Evolutionary conservation across 2,329 filamentous ascomycete species (phyloP), one percentile per base, ranked within the genome.

Genomic region (Simplicillium sp.): DNA sequence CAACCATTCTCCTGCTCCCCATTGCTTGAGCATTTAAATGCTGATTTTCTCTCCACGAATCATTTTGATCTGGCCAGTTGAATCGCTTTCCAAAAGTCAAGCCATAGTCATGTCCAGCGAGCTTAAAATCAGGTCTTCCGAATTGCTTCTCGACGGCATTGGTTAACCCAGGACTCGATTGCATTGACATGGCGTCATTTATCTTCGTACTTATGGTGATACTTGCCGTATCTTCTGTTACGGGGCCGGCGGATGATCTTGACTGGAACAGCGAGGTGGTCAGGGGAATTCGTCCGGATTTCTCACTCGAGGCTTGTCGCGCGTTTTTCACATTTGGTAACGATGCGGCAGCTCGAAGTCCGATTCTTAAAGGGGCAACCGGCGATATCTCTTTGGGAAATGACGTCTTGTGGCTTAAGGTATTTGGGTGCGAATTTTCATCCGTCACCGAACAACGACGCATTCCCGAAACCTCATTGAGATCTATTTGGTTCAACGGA

Each of bases 1-100:
- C 71, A 7, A 77, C 71, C 67, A 77, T 75, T 34, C 60, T 60
- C 52, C 67, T 67, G 48, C 70, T 71, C 3, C 67, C 67, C 44
- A 65, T 53, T 0, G 53, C 54, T 43, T 67, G 63, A 0, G 56
- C 52, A 32, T 62, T 57, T 41, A 46, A 43, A 7, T 53, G 48
- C 15, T 25, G 20, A 25, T 25, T 25, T 25, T 25, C 20, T 5
- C 9, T 9, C 20, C 20, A 25, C 5, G 6, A 25, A 9, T 25
- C 20, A 25, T 25, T 25, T 5, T 25, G 9, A 9, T 9, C 20
- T n/a, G n/a, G n/a, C n/a, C n/a, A n/a, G n/a, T n/a, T n/a, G n/a
- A n/a, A n/a, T n/a, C n/a, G n/a, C n/a, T n/a, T n/a, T n/a, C n/a
- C n/a, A n/a, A n/a, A n/a, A n/a, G n/a, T n/a, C n/a, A n/a, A n/a